Base-by-base conservation (phyloP, 257 asterid genomes). In the Prunella vulgaris region DNA sequence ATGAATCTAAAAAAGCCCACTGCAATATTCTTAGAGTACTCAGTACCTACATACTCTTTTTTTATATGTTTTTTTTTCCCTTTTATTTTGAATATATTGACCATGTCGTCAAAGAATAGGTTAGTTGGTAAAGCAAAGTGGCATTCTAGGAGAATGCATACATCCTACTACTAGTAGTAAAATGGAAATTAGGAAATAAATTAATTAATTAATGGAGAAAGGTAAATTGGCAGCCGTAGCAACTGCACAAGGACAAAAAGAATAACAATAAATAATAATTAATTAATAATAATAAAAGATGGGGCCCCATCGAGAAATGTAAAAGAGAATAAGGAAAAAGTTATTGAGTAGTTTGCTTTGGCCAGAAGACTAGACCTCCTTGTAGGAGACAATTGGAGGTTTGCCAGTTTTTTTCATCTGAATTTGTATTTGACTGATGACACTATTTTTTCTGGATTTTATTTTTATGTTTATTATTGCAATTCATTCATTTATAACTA, bases 341-440 rank as follows among this genome's bases (percentile, higher is more conserved):
- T 54, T 54, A 46, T 22, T 25, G 28, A 7, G 73, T 20, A 76
- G 84, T 79, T 81, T 79, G 80, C 86, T 79, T 84, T 75, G 83
- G 83, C 10, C 82, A 79, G 80, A 81, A 79, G 89, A 71, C 75
- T 79, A 79, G 77, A 77, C 80, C 79, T 70, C 84, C 82, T 82
- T 68, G 66, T 73, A 80, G 85, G 87, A 82, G 89, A 84, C 89
- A 84, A 80, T 75, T 79, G 63, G 85, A 74, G 85, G 87, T 77
- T 80, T 46, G 61, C 78, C 49, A 71, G 75, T 70, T 80, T 60
- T 80, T 60, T 68, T 42, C 68, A 53, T 70, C 64, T 73, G 59
- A 59, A 24, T 40, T 60, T 25, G 56, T 76, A 69, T 74, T 81
- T 74, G 72, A 77, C 78, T 64, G 18, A 8, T 57, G 49, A 53